Percentiles rank a stretch among this genome's conserved stretches.
These are phyloP conservation scores for Yamadazyma siamensis DNA, from an alignment of 1,139 yeast genomes.

Conservation along the genomic window DNA sequence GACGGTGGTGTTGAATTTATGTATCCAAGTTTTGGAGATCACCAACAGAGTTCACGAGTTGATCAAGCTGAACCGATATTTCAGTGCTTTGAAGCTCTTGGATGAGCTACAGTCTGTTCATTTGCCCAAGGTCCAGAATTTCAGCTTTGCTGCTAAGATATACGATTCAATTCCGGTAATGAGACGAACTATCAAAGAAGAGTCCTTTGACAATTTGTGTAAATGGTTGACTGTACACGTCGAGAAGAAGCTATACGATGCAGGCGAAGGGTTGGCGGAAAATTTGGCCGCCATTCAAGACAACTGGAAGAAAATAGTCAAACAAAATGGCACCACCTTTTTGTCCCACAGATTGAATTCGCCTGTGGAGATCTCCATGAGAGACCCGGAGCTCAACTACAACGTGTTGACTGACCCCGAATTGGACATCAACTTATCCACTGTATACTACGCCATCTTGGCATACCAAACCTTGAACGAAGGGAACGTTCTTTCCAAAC, in stretches of 20 bases:
- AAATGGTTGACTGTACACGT: slow-evolving; percentile 66
- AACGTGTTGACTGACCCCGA: slow-evolving; percentile 45
- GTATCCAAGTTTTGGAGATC: slow-evolving; percentile 79
- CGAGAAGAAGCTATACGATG: slow-evolving; percentile 57
- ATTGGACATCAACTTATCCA: slow-evolving; percentile 56
- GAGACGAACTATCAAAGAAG: slow-evolving; percentile 71
- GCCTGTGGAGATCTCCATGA: slow-evolving; percentile 73
- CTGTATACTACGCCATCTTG: slow-evolving; percentile 77
- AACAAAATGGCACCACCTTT: slow-evolving; percentile 33
- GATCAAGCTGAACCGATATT: slow-evolving; percentile 71
- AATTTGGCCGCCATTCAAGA: slow-evolving; percentile 54
- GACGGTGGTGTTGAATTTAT: slow-evolving; percentile 55
- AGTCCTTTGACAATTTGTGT: slow-evolving; percentile 69
- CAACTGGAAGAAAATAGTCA: slow-evolving; percentile 49
- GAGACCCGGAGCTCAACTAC: slow-evolving; percentile 50
- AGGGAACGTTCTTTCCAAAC: slow-evolving; percentile 53
- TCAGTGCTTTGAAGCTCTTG: slow-evolving; percentile 79
- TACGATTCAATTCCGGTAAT: slow-evolving; percentile 76
- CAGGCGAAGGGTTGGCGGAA: slow-evolving; percentile 59
- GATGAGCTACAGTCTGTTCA: slow-evolving; percentile 70
- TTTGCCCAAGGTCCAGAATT: slow-evolving; percentile 66
- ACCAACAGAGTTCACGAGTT: slow-evolving; percentile 84
- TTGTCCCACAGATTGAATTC: slow-evolving; percentile 72
- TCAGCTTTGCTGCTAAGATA: slow-evolving; percentile 71
- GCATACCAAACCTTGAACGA: slow-evolving; percentile 77